Evolutionary conservation across 2,329 filamentous ascomycete genomes (phyloP).

Genomic region (Shiraia bambusicola): DNA sequence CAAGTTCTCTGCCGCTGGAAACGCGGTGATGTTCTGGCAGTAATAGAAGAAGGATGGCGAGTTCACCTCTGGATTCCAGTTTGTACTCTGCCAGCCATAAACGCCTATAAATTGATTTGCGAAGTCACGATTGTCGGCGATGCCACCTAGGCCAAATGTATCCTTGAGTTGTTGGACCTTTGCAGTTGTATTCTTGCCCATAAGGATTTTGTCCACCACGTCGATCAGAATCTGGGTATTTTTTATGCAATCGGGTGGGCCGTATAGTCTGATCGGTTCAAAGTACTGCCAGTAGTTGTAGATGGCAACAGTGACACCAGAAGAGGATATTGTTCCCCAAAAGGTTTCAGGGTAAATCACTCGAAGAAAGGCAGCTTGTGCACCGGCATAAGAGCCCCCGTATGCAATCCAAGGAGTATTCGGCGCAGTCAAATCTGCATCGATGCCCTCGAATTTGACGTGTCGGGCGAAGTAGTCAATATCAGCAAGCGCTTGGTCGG

Average conservation of each 20-base stretch:
- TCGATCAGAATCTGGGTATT: conserved; percentile 63
- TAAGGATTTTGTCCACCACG: conserved; percentile 60
- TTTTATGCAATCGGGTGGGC: conserved; percentile 63
- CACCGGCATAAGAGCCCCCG: conserved; percentile 81
- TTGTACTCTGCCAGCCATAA: conserved; percentile 54
- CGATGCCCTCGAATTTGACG: conserved; percentile 67
- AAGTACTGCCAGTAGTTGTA: conserved; percentile 73
- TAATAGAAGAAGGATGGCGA: conserved; percentile 50
- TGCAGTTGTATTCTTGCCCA: conserved; percentile 49
- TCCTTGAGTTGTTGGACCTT: conserved; percentile 53
- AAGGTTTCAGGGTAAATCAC: conserved; percentile 76
- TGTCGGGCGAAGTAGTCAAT: conserved; percentile 77
- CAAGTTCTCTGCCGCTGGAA: conserved; percentile 36
- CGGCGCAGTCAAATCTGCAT: conserved; percentile 65
- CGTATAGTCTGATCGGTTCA: conserved; percentile 59
- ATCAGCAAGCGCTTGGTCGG: conserved; percentile 80
- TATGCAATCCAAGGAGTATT: conserved; percentile 74
- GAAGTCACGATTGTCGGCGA: conserved; percentile 58
- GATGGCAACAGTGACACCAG: conserved; percentile 75
- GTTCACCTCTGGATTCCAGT: conserved; percentile 60
- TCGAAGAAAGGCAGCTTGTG: conserved; percentile 74
- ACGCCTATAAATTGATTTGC: conserved; percentile 52
- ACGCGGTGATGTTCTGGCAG: conserved; percentile 58
- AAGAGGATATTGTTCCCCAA: conserved; percentile 77
- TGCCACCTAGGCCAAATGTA: conserved; percentile 53